Conservation (phyloP, 2,329 filamentous ascomycete genomes). For the Pezicula carpinea region DNA sequence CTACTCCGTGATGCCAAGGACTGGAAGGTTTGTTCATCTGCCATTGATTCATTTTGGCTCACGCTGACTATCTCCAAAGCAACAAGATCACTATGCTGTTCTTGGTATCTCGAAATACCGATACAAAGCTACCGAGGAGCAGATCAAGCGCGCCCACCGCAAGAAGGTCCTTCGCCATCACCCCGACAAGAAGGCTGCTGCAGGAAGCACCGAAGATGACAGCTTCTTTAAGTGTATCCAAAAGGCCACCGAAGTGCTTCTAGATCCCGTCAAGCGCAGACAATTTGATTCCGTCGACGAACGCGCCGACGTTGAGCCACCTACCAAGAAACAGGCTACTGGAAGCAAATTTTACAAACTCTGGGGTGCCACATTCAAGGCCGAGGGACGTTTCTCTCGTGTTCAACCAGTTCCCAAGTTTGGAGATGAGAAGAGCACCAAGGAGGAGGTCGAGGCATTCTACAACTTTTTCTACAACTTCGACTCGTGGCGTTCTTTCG, state of each 20-base stretch:
- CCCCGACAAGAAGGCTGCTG: conserved; percentile 96
- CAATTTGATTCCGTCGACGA: conserved; percentile 98
- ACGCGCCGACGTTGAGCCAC: conserved; percentile 85
- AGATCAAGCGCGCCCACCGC: conserved; percentile 98
- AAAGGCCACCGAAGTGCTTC: conserved; percentile 89
- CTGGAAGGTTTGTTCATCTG: conserved; percentile 73
- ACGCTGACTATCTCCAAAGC: conserved; percentile 40
- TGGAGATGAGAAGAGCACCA: conserved; percentile 76
- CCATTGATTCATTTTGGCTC: background rate
- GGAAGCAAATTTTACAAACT: conserved; percentile 94
- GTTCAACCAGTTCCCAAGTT: conserved; percentile 81
- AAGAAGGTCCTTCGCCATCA: conserved; percentile 99
- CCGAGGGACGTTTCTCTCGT: conserved; percentile 91
- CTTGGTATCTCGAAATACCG: conserved; percentile 91
- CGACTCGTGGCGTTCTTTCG: conserved; percentile 95
- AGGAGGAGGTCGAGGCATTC: conserved; percentile 88
- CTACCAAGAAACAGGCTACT: conserved; percentile 81
- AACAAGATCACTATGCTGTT: conserved; percentile 96
- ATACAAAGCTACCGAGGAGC: conserved; percentile 88
- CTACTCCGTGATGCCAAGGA: conserved; percentile 93
- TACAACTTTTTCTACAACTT: conserved; percentile 99
- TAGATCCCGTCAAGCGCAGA: conserved; percentile 85
- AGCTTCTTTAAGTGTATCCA: conserved; percentile 99
- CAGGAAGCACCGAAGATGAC: conserved; percentile 83
- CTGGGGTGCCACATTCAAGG: conserved; percentile 85